These are phyloP conservation scores for Lactifluus volemus DNA, from an alignment of 768 basidiomycete genomes.

Conservation along the genomic window DNA sequence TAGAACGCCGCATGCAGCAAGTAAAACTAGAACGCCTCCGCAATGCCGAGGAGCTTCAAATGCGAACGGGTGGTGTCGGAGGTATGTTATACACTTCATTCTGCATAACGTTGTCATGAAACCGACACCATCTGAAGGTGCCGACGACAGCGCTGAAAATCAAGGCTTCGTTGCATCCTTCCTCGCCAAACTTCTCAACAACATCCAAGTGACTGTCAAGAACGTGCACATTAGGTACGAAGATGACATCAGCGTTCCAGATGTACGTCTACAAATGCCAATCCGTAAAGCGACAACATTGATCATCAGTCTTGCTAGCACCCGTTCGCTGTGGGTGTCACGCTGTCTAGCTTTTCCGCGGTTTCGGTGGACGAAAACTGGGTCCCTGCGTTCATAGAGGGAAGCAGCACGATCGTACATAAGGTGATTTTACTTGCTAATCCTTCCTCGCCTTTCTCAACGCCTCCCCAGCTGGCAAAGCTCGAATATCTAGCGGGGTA, in stretches of 20 bases:
- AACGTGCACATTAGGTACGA: conserved; percentile 97
- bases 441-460: not conserved
- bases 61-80: conserved; percentile 44
- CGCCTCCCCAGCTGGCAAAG: conserved; percentile 56
- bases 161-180: conserved; percentile 80
- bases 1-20: conserved; percentile 72
- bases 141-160: conserved; percentile 47
- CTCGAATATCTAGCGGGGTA: conserved; percentile 84
- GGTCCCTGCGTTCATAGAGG: conserved; percentile 89
- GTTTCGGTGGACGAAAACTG: conserved; percentile 84
- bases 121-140: conserved; percentile 11
- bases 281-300: not conserved
- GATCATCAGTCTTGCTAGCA: conserved; percentile 44
- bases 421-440: conserved; percentile 47
- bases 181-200: conserved; percentile 86
- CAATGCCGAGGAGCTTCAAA: conserved; percentile 77
- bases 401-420: conserved; percentile 76
- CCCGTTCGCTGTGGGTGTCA: conserved; percentile 88
- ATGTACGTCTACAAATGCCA: conserved; percentile 42
- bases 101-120: not conserved
- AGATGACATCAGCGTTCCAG: conserved; percentile 88
- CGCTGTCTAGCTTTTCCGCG: conserved; percentile 79
- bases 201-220: conserved; percentile 89
- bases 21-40: conserved; percentile 83
- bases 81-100: conserved; percentile 37